phyloP scores from a whole-genome alignment of 495 filamentous ascomycete species.

The Xeromyces bisporus region DNA sequence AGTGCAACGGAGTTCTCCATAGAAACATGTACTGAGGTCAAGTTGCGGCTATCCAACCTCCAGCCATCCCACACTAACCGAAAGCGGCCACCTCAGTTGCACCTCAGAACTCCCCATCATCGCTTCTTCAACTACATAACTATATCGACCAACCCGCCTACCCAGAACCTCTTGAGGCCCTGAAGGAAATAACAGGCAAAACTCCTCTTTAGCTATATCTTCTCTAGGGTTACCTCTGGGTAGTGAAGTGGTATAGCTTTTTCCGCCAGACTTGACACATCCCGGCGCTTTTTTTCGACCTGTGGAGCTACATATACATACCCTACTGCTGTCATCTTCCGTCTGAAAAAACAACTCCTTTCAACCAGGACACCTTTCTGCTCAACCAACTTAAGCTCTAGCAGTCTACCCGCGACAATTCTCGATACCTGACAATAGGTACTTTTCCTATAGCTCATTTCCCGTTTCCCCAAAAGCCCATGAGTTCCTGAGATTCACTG shows the following conservation, averaged over 20 bases:
- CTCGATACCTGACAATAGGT: slow-evolving; percentile 36
- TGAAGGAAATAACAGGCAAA: slow-evolving; percentile 11
- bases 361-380: slow-evolving; percentile 14
- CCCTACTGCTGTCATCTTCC: neutral
- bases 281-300: neutral
- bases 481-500: no score
- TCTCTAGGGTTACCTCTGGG: slow-evolving; percentile 3
- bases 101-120: slow-evolving; percentile 20
- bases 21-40: no score
- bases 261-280: no score
- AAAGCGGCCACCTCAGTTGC: slow-evolving; percentile 28
- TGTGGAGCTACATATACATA: neutral
- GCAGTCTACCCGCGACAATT: slow-evolving; percentile 33
- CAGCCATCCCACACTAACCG: slow-evolving; percentile 24
- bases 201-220: slow-evolving; percentile 7
- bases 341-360: slow-evolving; percentile 10
- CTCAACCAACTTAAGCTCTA: slow-evolving; percentile 19
- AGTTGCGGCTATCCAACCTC: no score
- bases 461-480: no score
- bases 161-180: slow-evolving; percentile 7
- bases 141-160: slow-evolving; percentile 14
- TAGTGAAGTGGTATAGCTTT: no score
- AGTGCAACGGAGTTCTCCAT: no score
- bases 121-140: slow-evolving; percentile 12
- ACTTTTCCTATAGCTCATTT: slow-evolving; percentile 9